A percentile compares a stretch with the other conserved stretches of the same genome.
phyloP scores from a whole-genome alignment of 768 basidiomycete species.

The Trametopsis cervina region DNA sequence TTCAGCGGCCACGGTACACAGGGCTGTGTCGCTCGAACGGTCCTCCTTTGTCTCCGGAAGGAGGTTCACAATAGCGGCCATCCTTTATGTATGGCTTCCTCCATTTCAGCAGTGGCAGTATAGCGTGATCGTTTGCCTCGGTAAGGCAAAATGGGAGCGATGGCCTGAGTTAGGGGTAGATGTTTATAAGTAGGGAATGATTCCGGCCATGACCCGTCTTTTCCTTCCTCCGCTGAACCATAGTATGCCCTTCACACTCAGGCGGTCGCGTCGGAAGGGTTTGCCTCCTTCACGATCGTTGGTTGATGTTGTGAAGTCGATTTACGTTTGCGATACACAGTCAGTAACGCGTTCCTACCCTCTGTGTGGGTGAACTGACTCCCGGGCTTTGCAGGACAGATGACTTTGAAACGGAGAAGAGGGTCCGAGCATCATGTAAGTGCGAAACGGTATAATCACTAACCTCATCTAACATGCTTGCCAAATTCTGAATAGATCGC shows the following conservation, averaged over 20 bases:
- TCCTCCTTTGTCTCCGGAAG: conserved; percentile 10
- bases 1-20: background rate
- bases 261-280: conserved; percentile 41
- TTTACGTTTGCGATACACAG: conserved; percentile 18
- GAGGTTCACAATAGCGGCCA: background rate
- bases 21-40: conserved; percentile 11
- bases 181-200: conserved; percentile 2
- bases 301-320: conserved; percentile 38
- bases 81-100: background rate
- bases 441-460: background rate
- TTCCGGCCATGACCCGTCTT: background rate
- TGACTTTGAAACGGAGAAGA: too few relatives aligned
- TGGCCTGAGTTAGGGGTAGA: background rate
- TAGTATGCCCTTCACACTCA: conserved; percentile 36
- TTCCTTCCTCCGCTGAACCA: conserved; percentile 9
- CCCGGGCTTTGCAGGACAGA: too few relatives aligned
- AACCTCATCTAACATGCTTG: too few relatives aligned
- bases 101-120: conserved; percentile 4
- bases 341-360: too few relatives aligned
- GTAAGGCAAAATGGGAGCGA: conserved; percentile 3
- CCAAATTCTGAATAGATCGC: too few relatives aligned
- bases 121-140: conserved; percentile 2
- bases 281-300: conserved; percentile 45
- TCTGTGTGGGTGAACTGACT: too few relatives aligned
- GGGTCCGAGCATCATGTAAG: too few relatives aligned